These are phyloP conservation scores for Myxozyma vanderwaltii DNA, from an alignment of 805 yeast species.

Conservation along the genomic window DNA sequence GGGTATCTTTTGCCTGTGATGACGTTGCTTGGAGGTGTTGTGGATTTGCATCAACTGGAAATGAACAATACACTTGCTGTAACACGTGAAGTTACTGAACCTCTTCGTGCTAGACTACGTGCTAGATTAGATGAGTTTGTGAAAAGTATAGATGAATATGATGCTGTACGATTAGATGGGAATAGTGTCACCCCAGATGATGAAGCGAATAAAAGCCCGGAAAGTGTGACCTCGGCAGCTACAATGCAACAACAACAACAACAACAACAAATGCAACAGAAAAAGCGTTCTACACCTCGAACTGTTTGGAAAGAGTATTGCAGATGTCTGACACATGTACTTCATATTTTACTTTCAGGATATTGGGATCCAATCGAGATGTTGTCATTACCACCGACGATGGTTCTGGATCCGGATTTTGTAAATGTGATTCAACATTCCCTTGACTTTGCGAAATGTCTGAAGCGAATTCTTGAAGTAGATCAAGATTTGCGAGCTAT, in stretches of 20 bases:
- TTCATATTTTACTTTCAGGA: constrained; percentile 37
- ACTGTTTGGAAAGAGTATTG: constrained; percentile 31
- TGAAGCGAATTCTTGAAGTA: constrained; percentile 37
- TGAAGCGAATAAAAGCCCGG: constrained; percentile 3
- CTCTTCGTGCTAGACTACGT: constrained; percentile 30
- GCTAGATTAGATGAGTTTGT: constrained; percentile 26
- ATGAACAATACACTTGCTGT: constrained; percentile 37
- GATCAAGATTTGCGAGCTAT: constrained; percentile 39
- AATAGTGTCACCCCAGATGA: background rate
- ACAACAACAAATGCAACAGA: no score
- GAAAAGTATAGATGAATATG: constrained; percentile 25
- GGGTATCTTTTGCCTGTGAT: constrained; percentile 47
- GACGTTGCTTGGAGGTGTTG: constrained; percentile 42
- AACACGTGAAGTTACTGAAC: constrained; percentile 26
- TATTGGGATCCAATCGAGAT: constrained; percentile 42
- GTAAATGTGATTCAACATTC: constrained; percentile 37
- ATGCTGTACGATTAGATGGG: background rate
- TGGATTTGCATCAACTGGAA: constrained; percentile 34
- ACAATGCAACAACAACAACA: constrained; percentile 33
- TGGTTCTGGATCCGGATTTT: constrained; percentile 36
- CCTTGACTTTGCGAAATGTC: constrained; percentile 37
- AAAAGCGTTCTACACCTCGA: constrained; percentile 9
- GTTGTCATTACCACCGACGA: constrained; percentile 34
- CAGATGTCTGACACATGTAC: constrained; percentile 36
- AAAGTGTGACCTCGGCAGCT: constrained; percentile 33